Percentiles rank a stretch among this genome's conserved stretches.
Evolutionary conservation across 768 basidiomycete genomes (phyloP).

Genomic region (Trametes gibbosa): DNA sequence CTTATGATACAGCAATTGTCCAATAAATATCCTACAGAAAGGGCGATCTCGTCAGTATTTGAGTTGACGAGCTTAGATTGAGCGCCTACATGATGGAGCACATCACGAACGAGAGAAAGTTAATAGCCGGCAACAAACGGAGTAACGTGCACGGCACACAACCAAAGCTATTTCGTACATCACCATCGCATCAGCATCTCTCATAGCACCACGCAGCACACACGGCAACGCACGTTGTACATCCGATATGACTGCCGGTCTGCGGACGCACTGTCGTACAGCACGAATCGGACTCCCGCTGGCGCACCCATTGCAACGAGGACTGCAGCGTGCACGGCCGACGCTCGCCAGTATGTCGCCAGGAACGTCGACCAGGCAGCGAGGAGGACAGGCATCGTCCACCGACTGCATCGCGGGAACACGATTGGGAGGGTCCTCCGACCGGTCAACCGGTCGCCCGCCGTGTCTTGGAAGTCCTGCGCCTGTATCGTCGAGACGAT

Average conservation of each 20-base stretch:
- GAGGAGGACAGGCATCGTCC: not conserved
- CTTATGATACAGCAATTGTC: too few relatives aligned
- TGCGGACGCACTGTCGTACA: not conserved
- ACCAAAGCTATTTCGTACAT: not conserved
- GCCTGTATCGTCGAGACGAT: slow-evolving; percentile 14
- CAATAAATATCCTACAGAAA: too few relatives aligned
- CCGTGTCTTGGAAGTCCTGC: slow-evolving; percentile 12
- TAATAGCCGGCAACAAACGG: slow-evolving; percentile 5
- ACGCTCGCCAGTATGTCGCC: not conserved
- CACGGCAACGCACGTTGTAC: slow-evolving; percentile 5
- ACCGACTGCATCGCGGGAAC: slow-evolving; percentile 2
- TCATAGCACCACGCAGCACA: not conserved
- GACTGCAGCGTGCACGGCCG: not conserved
- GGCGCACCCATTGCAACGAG: not conserved
- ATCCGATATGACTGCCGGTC: slow-evolving; percentile 2
- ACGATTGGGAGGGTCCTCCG: slow-evolving; percentile 9
- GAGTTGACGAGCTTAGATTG: too few relatives aligned
- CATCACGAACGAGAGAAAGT: too few relatives aligned
- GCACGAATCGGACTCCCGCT: not conserved
- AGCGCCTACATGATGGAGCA: too few relatives aligned
- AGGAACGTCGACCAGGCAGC: slow-evolving; percentile 4
- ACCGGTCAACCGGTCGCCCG: slow-evolving; percentile 2
- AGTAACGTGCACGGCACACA: slow-evolving; percentile 7
- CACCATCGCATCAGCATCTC: not conserved
- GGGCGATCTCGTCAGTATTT: too few relatives aligned